Conservation (phyloP, 179 eudicot species). For the Carnegiea gigantea region DNA sequence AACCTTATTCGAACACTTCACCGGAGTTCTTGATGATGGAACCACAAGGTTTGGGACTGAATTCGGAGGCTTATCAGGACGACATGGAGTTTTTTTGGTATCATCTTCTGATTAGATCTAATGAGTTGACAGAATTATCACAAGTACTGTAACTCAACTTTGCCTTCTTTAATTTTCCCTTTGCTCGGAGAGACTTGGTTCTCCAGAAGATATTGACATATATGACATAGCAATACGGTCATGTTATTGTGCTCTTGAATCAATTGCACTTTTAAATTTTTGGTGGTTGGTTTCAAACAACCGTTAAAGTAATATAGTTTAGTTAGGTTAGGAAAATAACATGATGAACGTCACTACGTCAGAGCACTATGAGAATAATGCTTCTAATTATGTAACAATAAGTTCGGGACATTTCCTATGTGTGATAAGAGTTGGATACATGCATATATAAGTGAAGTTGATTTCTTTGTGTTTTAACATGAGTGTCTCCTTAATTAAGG, state of each 20-base stretch:
- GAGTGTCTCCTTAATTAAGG: too few relatives aligned
- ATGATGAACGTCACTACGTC: not conserved
- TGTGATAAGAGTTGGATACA: not conserved
- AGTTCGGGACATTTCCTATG: not conserved
- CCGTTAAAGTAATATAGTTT: not conserved
- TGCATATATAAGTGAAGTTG: not conserved
- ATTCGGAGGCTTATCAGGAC: slow-evolving; percentile 4
- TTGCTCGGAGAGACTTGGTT: not conserved
- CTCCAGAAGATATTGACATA: not conserved
- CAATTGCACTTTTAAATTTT: not conserved
- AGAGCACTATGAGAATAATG: not conserved
- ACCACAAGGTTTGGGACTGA: not conserved
- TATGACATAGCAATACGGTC: not conserved
- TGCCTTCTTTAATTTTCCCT: not conserved
- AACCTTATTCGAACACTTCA: not conserved
- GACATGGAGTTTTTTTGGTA: slow-evolving; percentile 39
- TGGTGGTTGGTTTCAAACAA: not conserved
- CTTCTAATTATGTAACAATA: not conserved
- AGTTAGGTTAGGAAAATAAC: not conserved
- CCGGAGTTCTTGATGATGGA: slow-evolving; percentile 7
- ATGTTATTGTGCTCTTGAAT: not conserved
- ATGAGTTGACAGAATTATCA: slow-evolving; percentile 24
- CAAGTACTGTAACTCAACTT: slow-evolving; percentile 17
- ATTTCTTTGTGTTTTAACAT: not conserved
- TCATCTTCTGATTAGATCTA: slow-evolving; percentile 31